Percentiles rank a stretch among this genome's conserved stretches.
phyloP scores from a whole-genome alignment of 352 stramenopile genomes.

The Globisporangium lucens region DNA sequence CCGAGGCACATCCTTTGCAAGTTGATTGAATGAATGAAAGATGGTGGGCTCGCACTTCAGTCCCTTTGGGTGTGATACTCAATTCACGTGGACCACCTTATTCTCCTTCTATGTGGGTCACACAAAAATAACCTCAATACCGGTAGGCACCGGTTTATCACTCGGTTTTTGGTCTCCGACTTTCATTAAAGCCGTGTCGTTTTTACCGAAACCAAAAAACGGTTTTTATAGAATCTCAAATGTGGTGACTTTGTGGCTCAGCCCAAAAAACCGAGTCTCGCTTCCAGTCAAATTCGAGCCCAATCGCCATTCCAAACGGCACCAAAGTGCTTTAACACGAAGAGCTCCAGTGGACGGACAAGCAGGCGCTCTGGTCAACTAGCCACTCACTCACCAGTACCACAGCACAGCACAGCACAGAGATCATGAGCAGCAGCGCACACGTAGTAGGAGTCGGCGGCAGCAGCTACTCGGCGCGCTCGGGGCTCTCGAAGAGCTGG shows the following conservation, averaged over 20 bases:
- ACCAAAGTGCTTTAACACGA: neutral
- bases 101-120: too few species aligned
- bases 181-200: too few species aligned
- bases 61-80: too few species aligned
- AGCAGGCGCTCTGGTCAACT: neutral
- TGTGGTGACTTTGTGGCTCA: neutral
- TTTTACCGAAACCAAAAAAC: too few species aligned
- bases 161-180: too few species aligned
- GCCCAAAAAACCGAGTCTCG: neutral
- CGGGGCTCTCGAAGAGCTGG: constrained; percentile 78
- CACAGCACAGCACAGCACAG: neutral
- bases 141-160: too few species aligned
- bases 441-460: neutral
- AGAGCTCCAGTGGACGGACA: neutral
- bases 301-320: neutral
- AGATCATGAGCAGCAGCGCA: constrained; percentile 18
- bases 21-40: too few species aligned
- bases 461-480: constrained; percentile 60
- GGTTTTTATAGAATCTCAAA: too few species aligned
- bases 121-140: too few species aligned
- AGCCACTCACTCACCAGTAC: neutral
- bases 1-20: too few species aligned
- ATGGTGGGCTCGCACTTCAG: too few species aligned
- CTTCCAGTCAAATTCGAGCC: neutral
- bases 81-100: too few species aligned